Evolutionary conservation across 78 protist genomes (phyloP).

Genomic region (Planoprotostelium fungivorum): DNA sequence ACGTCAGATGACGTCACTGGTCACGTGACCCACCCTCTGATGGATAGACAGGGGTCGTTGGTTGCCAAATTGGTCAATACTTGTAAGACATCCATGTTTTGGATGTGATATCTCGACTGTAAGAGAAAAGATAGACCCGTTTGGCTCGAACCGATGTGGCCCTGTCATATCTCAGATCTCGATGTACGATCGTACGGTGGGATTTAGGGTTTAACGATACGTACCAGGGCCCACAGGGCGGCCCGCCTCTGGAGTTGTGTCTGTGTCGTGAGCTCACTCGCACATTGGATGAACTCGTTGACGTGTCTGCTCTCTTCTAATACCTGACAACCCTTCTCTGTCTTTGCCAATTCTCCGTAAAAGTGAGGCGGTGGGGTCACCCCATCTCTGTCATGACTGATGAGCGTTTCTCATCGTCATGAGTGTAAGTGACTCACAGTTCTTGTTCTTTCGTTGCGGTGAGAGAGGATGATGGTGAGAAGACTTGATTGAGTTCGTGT

Average conservation of each 20-base stretch:
- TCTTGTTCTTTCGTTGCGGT: neutral
- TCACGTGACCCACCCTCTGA: neutral
- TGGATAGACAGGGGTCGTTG: neutral
- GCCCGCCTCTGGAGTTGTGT: conserved; percentile 22
- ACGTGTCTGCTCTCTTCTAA: conserved; percentile 11
- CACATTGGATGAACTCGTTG: neutral
- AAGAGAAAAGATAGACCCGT: neutral
- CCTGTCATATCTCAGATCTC: neutral
- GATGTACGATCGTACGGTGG: no score
- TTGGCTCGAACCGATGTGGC: neutral
- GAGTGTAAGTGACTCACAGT: neutral
- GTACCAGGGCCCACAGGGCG: conserved; percentile 46
- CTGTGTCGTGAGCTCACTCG: conserved; percentile 7
- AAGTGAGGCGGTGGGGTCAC: conserved; percentile 60
- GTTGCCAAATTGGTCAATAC: neutral
- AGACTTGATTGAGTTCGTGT: neutral
- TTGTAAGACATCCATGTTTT: neutral
- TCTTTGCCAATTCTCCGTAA: conserved; percentile 59
- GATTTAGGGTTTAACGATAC: no score
- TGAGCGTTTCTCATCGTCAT: no score
- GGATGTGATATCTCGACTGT: neutral
- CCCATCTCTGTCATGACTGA: conserved; percentile 26
- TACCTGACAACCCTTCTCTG: conserved; percentile 38
- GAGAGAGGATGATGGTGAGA: neutral
- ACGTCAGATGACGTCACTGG: conserved; percentile 38